Base-by-base conservation (phyloP, 768 basidiomycete genomes). In the Boletus barrowsii region DNA sequence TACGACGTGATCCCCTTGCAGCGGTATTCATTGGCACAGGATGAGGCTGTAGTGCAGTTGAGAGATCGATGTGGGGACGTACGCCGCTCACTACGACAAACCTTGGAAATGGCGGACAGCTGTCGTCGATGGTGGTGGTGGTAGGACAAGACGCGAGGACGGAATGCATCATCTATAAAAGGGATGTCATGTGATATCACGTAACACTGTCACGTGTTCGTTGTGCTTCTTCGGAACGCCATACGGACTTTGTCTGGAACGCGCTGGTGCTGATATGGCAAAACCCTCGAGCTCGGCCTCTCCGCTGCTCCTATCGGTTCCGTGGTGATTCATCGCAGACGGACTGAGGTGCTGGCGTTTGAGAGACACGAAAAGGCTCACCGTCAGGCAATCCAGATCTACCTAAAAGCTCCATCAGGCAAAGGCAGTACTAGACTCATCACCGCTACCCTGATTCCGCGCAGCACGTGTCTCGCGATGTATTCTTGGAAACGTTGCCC, bases 1-100 rank as follows among this genome's bases (percentile, higher is more conserved):
- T 29, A 20, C 68, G 69, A 53, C 68, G 67, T 24, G 68, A 55
- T 24, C 58, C 60, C 40, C 66, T 68, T 14, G 58, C 42, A 22
- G 61, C 14, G 42, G 59, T 59, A 48, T 58, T 68, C 67, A 68
- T 68, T 29, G 42, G 8, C 24, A 4, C 9, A n/a, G 17, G 42
- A 41, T 20, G 11, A 47, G 5, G 37, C 53, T 57, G 40, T 11
- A 39, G 13, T 10, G 3, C n/a, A 9, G 10, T 41, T 60, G 37
- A 62, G 37, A 37, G 29, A 36, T 35, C 9, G 9, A 30, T 10
- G 14, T 0, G 7, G 5, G 3, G 10, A 9, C 5, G 14, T 46
- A 13, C 39, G 10, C n/a, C 2, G 17, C 9, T 37, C 20, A 2
- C 17, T 11, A 29, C n/a, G n/a, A 49, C 62, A 41, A 39, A 55